Evolutionary conservation across 2,329 filamentous ascomycete genomes (phyloP).

Genomic region (Claviceps pazoutovae): DNA sequence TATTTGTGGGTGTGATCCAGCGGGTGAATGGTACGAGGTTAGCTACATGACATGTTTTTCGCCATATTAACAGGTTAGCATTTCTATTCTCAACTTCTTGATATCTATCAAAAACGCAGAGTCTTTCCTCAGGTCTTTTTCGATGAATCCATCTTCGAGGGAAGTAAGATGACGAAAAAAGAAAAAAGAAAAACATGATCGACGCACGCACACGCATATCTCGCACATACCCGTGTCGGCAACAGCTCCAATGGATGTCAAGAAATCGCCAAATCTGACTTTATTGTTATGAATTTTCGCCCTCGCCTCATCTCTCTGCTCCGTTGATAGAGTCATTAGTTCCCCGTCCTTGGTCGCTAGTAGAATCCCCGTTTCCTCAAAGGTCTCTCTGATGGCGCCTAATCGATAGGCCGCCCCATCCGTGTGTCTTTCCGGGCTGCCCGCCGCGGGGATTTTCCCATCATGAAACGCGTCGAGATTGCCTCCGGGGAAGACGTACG

Average conservation of each 20-base stretch:
- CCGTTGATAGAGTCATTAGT: conserved; percentile 46
- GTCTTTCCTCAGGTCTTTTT: background rate
- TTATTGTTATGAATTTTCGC: conserved; percentile 53
- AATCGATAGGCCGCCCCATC: conserved; percentile 65
- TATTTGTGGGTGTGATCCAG: conserved; percentile 71
- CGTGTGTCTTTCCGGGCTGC: conserved; percentile 44
- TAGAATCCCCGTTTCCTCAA: conserved; percentile 87
- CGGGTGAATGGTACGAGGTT: conserved; percentile 70
- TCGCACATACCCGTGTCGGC: conserved; percentile 47
- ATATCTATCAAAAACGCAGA: no score
- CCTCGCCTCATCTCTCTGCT: conserved; percentile 50
- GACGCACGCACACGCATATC: no score
- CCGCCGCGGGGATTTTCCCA: conserved; percentile 34
- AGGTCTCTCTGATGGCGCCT: conserved; percentile 79
- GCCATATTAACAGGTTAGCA: background rate
- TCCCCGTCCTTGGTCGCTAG: conserved; percentile 44
- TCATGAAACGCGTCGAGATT: conserved; percentile 70
- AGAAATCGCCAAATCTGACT: conserved; percentile 54
- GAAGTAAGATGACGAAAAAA: background rate
- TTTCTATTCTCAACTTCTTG: background rate
- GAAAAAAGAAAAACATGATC: background rate
- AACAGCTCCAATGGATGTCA: conserved; percentile 38
- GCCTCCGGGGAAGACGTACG: conserved; percentile 91
- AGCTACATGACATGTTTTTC: conserved; percentile 24
- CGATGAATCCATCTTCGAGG: background rate